phyloP scores from a whole-genome alignment of 768 basidiomycete genomes.

The Kwoniella mangroviensis region DNA sequence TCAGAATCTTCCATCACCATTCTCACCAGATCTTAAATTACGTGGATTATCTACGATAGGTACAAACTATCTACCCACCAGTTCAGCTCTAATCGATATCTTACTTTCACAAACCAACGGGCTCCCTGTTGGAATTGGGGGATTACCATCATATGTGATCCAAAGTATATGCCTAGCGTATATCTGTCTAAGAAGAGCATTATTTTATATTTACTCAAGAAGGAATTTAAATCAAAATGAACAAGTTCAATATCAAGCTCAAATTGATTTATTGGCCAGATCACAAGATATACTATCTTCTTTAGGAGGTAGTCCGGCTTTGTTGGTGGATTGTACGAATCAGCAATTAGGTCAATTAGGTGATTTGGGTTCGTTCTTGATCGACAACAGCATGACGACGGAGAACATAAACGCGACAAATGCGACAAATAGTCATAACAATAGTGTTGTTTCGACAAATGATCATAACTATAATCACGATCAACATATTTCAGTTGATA shows the following conservation, averaged over 20 bases:
- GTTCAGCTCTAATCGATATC: background rate
- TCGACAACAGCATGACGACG: background rate
- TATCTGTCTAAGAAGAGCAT: background rate
- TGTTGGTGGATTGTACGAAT: conserved; percentile 3
- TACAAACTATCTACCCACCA: background rate
- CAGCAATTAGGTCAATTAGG: conserved; percentile 1
- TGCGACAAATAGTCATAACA: background rate
- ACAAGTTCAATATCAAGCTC: background rate
- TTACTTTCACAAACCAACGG: background rate
- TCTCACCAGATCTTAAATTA: background rate
- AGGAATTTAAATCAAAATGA: background rate
- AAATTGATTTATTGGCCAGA: background rate
- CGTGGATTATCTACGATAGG: background rate
- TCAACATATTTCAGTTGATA: no score
- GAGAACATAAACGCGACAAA: background rate
- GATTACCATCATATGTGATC: background rate
- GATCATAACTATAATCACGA: no score
- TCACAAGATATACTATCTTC: background rate
- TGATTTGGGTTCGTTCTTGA: background rate
- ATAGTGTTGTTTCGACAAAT: background rate
- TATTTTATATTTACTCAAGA: background rate
- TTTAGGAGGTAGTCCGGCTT: background rate
- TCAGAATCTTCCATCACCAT: conserved; percentile 3
- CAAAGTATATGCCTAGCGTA: background rate
- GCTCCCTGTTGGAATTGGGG: background rate